A percentile compares a stretch with the other conserved stretches of the same genome.
phyloP scores from a whole-genome alignment of 108 stramenopile genomes.

The Nannochloropsis oceanica region DNA sequence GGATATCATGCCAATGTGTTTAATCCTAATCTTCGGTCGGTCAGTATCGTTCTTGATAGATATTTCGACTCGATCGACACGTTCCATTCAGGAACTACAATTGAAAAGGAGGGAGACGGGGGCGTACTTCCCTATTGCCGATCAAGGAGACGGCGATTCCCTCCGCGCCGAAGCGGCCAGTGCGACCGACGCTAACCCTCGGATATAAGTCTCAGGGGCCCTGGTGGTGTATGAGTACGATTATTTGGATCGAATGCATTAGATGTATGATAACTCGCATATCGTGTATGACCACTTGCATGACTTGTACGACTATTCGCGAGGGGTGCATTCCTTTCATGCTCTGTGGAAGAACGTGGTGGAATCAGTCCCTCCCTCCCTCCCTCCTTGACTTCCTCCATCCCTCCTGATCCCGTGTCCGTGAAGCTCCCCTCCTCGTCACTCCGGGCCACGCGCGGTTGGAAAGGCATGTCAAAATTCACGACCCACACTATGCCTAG shows the following conservation, averaged over 20 bases:
- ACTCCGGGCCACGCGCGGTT: not conserved
- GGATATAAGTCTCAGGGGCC: not conserved
- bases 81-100: no score
- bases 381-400: not conserved
- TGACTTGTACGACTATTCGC: no score
- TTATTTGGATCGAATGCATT: no score
- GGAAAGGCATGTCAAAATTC: not conserved
- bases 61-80: no score
- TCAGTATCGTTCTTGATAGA: no score
- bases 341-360: no score
- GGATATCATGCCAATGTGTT: no score
- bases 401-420: not conserved
- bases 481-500: not conserved
- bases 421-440: not conserved
- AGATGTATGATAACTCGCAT: no score
- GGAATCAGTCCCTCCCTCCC: not conserved
- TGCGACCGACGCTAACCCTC: slow-evolving; percentile 69
- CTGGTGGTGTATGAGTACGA: no score
- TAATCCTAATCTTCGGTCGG: no score
- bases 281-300: not conserved
- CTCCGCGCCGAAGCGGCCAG: slow-evolving; percentile 71
- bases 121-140: slow-evolving; percentile 22
- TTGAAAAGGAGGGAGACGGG: not conserved
- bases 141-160: slow-evolving; percentile 73
- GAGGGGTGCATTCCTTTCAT: no score